Evolutionary conservation across 305 asterid genomes (phyloP), one percentile per base, ranked within the genome.

Genomic region (Fraxinus paxiana): DNA sequence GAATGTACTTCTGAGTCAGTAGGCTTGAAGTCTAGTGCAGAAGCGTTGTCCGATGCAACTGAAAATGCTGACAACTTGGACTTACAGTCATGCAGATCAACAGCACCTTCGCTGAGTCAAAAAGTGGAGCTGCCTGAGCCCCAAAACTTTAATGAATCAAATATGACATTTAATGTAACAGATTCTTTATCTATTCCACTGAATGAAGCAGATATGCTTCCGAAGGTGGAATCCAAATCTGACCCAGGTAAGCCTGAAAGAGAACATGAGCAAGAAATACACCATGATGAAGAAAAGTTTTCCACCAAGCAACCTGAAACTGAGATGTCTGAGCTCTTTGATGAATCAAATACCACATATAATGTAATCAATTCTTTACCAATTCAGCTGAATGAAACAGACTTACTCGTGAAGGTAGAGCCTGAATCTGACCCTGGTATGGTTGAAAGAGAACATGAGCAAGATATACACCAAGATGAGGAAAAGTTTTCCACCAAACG

Each of bases 251-350:
- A 73, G 73, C 85, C 83, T 65, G 92, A 87, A 77, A 71, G 76
- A 43, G 88, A 63, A 24, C 72, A 24, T 63, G 17, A 63, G 72
- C 72, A 63, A 63, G 72, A 63, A 5, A 26, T 24, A 24, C 72
- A 22, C 72, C 79, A 83, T 69, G 75, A 59, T 56, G 67, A 56
- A 2, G 80, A 86, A 72, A 76, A 34, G 7, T 10, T 70, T 35
- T 82, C 82, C 59, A 2, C 82, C 15, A 89, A 88, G 82, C 88
- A 65, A 77, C 75, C 87, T 83, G 97, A 89, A 80, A 79, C 83
- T 17, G 93, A 89, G 61, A 59, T 75, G 77, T 76, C 84, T 84
- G 80, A 82, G 77, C 79, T 81, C 82, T 88, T 67, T 37, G 90
- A 78, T 71, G 83, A 84, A 72, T 82, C 88, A 48, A 79, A 83